Conservation (phyloP, 345 rosid genomes). For the rapeseed (Brassica napus) region Da-Ae NC_063444.1:47770501-47771000, state of each 20-base stretch:
- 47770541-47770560: constrained; percentile 74
- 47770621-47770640: background rate
- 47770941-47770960: constrained; percentile 79
- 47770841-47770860: background rate
- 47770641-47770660: background rate
- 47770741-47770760: constrained; percentile 88
- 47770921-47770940: constrained; percentile 91
- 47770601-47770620: background rate
- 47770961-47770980: constrained; percentile 79
- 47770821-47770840: background rate
- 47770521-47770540: constrained; percentile 81
- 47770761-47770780: constrained; percentile 65
- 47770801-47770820: background rate
- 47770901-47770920: constrained; percentile 29
- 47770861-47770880: background rate
- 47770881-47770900: constrained; percentile 52
- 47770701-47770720: constrained; percentile 69
- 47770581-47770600: constrained; percentile 83
- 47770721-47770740: constrained; percentile 82
- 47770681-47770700: background rate
- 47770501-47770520: constrained; percentile 85
- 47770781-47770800: constrained; percentile 68
- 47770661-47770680: background rate
- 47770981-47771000: constrained; percentile 14
- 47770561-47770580: constrained; percentile 83